A percentile compares a stretch with the other conserved stretches of the same genome.
These are phyloP conservation scores for Endothia cerciana DNA, from an alignment of 2,329 filamentous ascomycete species.

Conservation along the genomic window DNA sequence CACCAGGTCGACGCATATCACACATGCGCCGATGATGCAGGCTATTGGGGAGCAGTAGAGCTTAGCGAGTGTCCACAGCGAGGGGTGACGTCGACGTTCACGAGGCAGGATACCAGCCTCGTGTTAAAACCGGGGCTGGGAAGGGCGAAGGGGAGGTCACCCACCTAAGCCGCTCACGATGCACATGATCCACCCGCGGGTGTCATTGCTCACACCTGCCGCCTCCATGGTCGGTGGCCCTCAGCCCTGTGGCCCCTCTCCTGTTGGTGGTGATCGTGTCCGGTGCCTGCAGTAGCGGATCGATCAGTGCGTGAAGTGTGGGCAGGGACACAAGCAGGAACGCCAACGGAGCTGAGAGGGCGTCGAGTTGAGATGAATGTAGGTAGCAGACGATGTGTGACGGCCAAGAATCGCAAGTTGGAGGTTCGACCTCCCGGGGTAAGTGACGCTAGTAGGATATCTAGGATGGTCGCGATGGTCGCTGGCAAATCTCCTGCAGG, in stretches of 20 bases:
- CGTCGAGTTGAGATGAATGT: background rate
- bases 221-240: constrained; percentile 43
- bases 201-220: constrained; percentile 70
- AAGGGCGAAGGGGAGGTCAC: constrained; percentile 36
- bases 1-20: constrained; percentile 85
- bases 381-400: background rate
- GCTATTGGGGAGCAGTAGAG: constrained; percentile 44
- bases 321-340: constrained; percentile 1
- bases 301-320: constrained; percentile 6
- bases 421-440: background rate
- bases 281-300: constrained; percentile 27
- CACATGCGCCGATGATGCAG: constrained; percentile 74
- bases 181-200: constrained; percentile 90
- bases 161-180: constrained; percentile 75
- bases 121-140: background rate
- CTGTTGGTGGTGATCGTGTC: constrained; percentile 20
- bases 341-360: background rate
- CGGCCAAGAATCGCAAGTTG: constrained; percentile 4
- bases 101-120: constrained; percentile 2
- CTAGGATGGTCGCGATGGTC: background rate
- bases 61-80: background rate
- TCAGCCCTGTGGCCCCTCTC: constrained; percentile 25
- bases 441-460: background rate
- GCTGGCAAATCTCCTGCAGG: background rate
- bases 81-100: background rate